These are phyloP conservation scores for Pelargonium australe DNA, from an alignment of 441 rosid species.

Conservation along the genomic window DNA sequence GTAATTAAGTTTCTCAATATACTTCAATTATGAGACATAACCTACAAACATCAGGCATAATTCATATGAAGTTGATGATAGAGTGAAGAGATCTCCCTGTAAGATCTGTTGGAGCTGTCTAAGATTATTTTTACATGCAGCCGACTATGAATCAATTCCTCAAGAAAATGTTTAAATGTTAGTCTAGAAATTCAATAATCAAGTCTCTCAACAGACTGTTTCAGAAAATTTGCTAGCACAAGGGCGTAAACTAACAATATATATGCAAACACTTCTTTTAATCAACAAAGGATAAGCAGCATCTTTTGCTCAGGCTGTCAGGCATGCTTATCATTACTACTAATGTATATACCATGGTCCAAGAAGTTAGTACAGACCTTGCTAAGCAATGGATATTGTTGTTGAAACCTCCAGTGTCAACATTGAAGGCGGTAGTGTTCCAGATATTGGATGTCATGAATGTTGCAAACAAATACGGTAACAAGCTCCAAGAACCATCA, in stretches of 20 bases:
- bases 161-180: neutral
- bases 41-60: neutral
- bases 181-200: neutral
- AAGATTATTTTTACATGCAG: neutral
- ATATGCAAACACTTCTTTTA: neutral
- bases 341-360: neutral
- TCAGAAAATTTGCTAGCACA: neutral
- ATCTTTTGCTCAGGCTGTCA: neutral
- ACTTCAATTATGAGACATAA: neutral
- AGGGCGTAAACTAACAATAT: neutral
- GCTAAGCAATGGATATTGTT: conserved; percentile 95
- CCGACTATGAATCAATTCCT: neutral
- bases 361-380: conserved; percentile 37
- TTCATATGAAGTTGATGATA: neutral
- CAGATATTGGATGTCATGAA: conserved; percentile 89
- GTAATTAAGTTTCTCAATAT: neutral
- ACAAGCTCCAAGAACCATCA: conserved; percentile 89
- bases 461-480: conserved; percentile 85
- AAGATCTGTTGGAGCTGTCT: neutral
- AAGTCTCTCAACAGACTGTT: neutral
- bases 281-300: neutral
- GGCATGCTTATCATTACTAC: neutral
- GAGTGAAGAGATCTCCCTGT: neutral
- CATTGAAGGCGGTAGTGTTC: conserved; percentile 86
- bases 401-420: conserved; percentile 92